Percentiles rank a stretch among this genome's conserved stretches.
Conservation (phyloP, 257 asterid species). For the Agastache rugosa region DNA sequence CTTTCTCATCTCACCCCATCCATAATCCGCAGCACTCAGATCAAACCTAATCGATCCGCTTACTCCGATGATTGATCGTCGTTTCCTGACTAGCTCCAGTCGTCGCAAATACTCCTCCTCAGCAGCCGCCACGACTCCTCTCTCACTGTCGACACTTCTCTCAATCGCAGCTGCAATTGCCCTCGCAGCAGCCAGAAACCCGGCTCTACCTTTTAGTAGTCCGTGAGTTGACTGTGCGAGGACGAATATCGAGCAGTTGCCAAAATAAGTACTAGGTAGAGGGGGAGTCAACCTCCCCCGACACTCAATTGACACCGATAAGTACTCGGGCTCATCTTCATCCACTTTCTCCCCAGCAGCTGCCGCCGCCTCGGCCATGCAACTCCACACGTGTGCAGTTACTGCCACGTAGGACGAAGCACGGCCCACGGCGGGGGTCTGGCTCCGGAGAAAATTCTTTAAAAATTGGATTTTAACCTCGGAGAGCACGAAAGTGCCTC, state of each 20-base stretch:
- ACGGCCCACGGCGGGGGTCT: neutral
- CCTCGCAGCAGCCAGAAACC: neutral
- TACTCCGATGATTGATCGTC: neutral
- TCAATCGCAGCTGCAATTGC: neutral
- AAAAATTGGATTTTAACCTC: neutral
- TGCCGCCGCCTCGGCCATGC: neutral
- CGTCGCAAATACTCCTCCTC: neutral
- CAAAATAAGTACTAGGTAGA: neutral
- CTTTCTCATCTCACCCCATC: neutral
- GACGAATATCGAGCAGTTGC: neutral
- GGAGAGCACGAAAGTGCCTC: neutral
- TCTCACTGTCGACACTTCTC: neutral
- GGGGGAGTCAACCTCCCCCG: conserved; percentile 9
- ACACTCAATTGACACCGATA: neutral
- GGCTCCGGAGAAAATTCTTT: neutral
- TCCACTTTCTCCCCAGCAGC: neutral
- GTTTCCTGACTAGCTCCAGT: neutral
- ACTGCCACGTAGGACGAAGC: neutral
- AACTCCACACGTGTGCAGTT: neutral
- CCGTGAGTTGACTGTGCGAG: neutral
- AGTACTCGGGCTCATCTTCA: neutral
- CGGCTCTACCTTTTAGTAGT: neutral
- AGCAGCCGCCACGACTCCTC: neutral
- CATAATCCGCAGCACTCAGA: neutral
- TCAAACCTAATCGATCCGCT: neutral